These are phyloP conservation scores for Stramenopiles sp. DNA, from an alignment of 352 stramenopile species.

Conservation along the genomic window DNA sequence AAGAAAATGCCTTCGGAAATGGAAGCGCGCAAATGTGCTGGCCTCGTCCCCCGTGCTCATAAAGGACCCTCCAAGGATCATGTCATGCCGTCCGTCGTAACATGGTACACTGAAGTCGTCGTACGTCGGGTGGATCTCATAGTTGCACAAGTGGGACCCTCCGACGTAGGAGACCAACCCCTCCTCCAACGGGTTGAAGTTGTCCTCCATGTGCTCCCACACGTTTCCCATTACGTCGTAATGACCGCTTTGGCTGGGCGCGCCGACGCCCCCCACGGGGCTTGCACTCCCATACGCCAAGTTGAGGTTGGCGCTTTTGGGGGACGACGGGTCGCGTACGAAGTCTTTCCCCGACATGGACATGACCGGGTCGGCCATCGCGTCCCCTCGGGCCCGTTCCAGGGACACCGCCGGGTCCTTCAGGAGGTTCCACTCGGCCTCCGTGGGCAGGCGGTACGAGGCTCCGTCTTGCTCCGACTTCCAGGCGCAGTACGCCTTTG, in stretches of 20 bases:
- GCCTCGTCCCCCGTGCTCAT: slow-evolving; percentile 79
- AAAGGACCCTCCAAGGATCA: slow-evolving; percentile 88
- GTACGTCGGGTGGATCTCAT: slow-evolving; percentile 71
- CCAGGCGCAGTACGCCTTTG: slow-evolving; percentile 70
- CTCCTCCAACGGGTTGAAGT: slow-evolving; percentile 74
- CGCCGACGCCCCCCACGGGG: slow-evolving; percentile 57
- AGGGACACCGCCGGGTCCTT: slow-evolving; percentile 34
- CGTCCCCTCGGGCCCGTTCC: slow-evolving; percentile 25
- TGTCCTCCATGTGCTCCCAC: slow-evolving; percentile 89
- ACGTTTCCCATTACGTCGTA: slow-evolving; percentile 79
- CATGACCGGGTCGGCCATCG: slow-evolving; percentile 51
- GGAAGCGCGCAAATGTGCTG: slow-evolving; percentile 80
- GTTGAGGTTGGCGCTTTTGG: slow-evolving; percentile 64
- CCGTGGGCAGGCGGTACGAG: slow-evolving; percentile 63
- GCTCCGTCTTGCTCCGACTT: slow-evolving; percentile 31
- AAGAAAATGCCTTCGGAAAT: slow-evolving; percentile 90
- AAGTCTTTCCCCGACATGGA: slow-evolving; percentile 32
- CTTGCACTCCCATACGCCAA: slow-evolving; percentile 66
- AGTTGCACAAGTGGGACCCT: too few relatives aligned
- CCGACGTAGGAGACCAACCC: too few relatives aligned
- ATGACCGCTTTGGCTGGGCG: slow-evolving; percentile 49
- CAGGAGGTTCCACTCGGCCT: slow-evolving; percentile 74
- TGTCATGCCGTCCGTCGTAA: slow-evolving; percentile 84
- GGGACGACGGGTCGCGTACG: slow-evolving; percentile 18
- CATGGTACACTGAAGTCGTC: slow-evolving; percentile 92